These are phyloP conservation scores for Lizonia empirigonia DNA, from an alignment of 2,329 filamentous ascomycete genomes.

Conservation along the genomic window DNA sequence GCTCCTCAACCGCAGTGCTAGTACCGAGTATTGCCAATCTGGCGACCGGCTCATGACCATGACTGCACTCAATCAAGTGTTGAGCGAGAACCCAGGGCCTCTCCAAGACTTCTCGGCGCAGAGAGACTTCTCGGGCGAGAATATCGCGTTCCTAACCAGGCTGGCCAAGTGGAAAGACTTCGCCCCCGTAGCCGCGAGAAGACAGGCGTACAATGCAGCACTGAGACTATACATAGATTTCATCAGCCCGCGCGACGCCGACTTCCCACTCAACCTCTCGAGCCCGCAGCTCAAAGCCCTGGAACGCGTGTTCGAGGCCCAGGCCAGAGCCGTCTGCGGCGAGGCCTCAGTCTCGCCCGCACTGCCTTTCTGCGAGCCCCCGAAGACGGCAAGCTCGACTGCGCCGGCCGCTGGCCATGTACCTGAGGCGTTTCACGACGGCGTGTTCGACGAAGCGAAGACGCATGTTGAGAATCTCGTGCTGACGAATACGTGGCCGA, in stretches of 20 bases:
- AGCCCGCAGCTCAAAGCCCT: constrained; percentile 13
- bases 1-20: constrained; percentile 11
- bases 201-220: constrained; percentile 15
- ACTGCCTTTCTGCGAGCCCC: constrained; percentile 9
- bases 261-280: constrained; percentile 23
- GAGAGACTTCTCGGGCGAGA: constrained; percentile 23
- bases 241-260: constrained; percentile 18
- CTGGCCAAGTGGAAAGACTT: constrained; percentile 13
- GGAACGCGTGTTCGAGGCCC: constrained; percentile 13
- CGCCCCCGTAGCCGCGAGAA: neutral
- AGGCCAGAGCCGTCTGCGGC: constrained; percentile 12
- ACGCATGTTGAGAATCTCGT: constrained; percentile 19
- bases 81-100: constrained; percentile 16
- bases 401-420: neutral
- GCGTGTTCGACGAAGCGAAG: constrained; percentile 15
- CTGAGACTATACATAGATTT: constrained; percentile 20
- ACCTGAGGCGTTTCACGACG: constrained; percentile 2
- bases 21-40: neutral
- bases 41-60: constrained; percentile 18
- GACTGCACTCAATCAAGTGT: constrained; percentile 15
- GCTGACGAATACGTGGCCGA: constrained; percentile 26
- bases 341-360: constrained; percentile 1
- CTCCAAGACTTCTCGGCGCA: constrained; percentile 25
- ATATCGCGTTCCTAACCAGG: constrained; percentile 22
- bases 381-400: neutral